Conservation (phyloP, 2,329 filamentous ascomycete genomes). For the Fusarium poae region DNA sequence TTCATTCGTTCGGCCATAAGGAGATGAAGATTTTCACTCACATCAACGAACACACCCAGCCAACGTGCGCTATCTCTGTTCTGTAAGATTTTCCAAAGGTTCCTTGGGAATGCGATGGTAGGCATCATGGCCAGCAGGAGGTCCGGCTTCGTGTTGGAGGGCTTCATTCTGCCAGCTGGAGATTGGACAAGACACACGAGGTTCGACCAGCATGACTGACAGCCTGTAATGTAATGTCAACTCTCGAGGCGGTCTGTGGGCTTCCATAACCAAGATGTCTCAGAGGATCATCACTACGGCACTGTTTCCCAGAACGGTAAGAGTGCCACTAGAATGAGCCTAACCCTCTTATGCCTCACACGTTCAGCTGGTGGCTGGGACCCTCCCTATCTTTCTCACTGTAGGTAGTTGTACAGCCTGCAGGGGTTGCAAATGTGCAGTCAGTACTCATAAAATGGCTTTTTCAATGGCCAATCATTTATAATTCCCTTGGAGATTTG, state of each 20-base stretch:
- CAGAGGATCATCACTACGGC: conserved; percentile 9
- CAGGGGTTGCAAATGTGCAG: no score
- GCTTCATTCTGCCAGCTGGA: conserved; percentile 30
- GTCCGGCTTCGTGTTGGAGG: conserved; percentile 17
- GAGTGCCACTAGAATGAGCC: conserved; percentile 12
- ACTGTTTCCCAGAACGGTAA: conserved; percentile 7
- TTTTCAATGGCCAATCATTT: no score
- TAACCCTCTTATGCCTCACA: conserved; percentile 13
- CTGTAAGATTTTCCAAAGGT: conserved; percentile 15
- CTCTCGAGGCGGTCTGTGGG: conserved; percentile 27
- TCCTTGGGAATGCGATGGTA: conserved; percentile 16
- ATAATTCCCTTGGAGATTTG: no score
- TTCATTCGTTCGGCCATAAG: conserved; percentile 18
- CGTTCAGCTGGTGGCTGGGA: conserved; percentile 38
- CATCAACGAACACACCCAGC: background rate
- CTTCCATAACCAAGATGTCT: conserved; percentile 9
- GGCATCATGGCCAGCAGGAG: conserved; percentile 3
- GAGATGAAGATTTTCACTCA: conserved; percentile 6
- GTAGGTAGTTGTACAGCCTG: no score
- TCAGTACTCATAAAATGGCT: no score
- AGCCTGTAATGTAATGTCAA: background rate
- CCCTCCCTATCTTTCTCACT: background rate
- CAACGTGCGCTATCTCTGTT: conserved; percentile 10
- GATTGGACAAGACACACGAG: conserved; percentile 32
- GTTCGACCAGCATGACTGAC: conserved; percentile 4